These are phyloP conservation scores for Sisymbrium altissimum DNA, from an alignment of 345 rosid genomes.

Conservation along the genomic window DNA sequence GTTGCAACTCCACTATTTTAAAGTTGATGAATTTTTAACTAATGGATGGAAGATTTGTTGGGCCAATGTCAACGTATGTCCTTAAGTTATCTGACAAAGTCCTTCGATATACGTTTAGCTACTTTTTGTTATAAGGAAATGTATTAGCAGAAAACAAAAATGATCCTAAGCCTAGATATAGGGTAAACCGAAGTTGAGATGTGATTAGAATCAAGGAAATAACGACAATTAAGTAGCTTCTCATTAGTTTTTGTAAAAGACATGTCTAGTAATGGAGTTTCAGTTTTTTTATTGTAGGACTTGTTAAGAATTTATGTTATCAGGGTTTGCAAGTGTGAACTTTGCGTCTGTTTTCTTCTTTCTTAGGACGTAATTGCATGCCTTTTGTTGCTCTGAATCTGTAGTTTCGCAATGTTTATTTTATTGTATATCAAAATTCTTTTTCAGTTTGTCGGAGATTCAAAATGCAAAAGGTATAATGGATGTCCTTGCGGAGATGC, in stretches of 20 bases:
- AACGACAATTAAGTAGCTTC: neutral
- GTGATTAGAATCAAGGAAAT: neutral
- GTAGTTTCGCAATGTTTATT: too few species aligned
- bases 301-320: neutral
- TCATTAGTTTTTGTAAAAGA: neutral
- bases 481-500: conserved; percentile 99
- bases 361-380: neutral
- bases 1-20: neutral
- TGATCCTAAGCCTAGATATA: conserved; percentile 3
- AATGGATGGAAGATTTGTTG: neutral
- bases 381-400: conserved; percentile 19
- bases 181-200: conserved; percentile 4
- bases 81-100: neutral
- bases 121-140: conserved; percentile 5
- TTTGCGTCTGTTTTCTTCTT: neutral
- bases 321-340: neutral
- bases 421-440: conserved; percentile 29
- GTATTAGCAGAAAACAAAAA: neutral
- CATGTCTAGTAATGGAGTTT: neutral
- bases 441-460: conserved; percentile 84
- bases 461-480: conserved; percentile 97
- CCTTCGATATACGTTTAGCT: neutral
- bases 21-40: neutral
- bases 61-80: neutral
- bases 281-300: neutral